Conservation (phyloP, 352 stramenopile species). For the Pythium dissotocum region DNA sequence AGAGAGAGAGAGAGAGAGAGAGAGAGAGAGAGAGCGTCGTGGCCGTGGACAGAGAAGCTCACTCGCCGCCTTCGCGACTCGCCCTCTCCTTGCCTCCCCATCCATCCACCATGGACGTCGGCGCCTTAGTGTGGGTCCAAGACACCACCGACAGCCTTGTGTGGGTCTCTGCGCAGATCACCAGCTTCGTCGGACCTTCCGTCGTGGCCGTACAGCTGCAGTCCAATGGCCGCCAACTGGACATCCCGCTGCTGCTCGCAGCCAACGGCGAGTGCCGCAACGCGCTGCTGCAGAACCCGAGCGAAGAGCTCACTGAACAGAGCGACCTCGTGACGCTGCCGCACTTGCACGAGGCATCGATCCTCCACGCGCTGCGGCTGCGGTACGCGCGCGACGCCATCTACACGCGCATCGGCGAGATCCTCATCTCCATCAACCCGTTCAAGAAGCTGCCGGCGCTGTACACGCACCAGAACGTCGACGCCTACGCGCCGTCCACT, state of each 20-base stretch:
- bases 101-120: constrained; percentile 59
- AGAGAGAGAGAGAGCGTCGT: background rate
- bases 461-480: constrained; percentile 56
- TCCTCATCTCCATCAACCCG: constrained; percentile 86
- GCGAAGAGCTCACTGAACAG: constrained; percentile 55
- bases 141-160: constrained; percentile 51
- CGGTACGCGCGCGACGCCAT: constrained; percentile 83
- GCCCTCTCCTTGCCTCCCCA: background rate
- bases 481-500: constrained; percentile 38
- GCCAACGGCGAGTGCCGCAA: constrained; percentile 57
- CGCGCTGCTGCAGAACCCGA: constrained; percentile 70
- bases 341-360: constrained; percentile 86
- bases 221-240: constrained; percentile 12
- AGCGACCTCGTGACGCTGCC: constrained; percentile 76
- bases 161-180: constrained; percentile 52
- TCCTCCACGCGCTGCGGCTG: constrained; percentile 73
- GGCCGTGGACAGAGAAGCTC: background rate
- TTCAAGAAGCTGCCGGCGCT: constrained; percentile 75
- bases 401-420: constrained; percentile 87
- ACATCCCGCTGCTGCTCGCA: constrained; percentile 43
- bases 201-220: constrained; percentile 16
- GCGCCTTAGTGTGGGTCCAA: constrained; percentile 68
- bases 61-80: background rate
- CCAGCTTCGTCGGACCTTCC: constrained; percentile 1
- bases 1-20: background rate